phyloP scores from a whole-genome alignment of 2,329 filamentous ascomycete genomes.

The Arthrobotrys conoides region DNA sequence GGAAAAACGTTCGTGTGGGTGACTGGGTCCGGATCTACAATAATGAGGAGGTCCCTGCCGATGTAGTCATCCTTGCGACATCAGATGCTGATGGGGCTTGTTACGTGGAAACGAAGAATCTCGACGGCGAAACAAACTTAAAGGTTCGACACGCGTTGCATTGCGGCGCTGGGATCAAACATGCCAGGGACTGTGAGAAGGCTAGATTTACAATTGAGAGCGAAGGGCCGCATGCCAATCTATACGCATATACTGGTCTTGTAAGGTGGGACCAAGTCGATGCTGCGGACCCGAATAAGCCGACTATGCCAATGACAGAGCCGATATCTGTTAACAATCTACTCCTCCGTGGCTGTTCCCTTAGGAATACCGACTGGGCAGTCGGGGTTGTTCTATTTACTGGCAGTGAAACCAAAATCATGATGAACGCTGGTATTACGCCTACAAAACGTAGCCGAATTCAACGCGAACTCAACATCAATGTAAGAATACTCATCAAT shows the following conservation, averaged over 20 bases:
- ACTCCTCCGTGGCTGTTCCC: slow-evolving; percentile 89
- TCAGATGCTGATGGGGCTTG: slow-evolving; percentile 94
- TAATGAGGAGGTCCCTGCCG: slow-evolving; percentile 93
- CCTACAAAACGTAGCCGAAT: slow-evolving; percentile 94
- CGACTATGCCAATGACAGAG: slow-evolving; percentile 85
- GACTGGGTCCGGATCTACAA: slow-evolving; percentile 98
- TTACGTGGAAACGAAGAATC: slow-evolving; percentile 97
- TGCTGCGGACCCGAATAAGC: slow-evolving; percentile 74
- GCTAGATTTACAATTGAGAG: slow-evolving; percentile 90
- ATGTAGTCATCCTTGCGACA: slow-evolving; percentile 91
- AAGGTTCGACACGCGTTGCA: slow-evolving; percentile 94
- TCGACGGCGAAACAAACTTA: slow-evolving; percentile 97
- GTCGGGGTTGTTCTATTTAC: slow-evolving; percentile 94
- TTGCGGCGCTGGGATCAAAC: slow-evolving; percentile 83
- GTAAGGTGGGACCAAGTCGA: slow-evolving; percentile 87
- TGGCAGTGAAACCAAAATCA: slow-evolving; percentile 96
- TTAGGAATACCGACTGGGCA: slow-evolving; percentile 96
- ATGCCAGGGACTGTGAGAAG: slow-evolving; percentile 92
- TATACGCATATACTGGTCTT: slow-evolving; percentile 94
- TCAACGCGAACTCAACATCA: slow-evolving; percentile 94
- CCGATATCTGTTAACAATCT: slow-evolving; percentile 96
- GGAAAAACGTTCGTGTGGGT: slow-evolving; percentile 95
- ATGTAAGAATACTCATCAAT: slow-evolving; percentile 72
- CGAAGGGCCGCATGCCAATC: slow-evolving; percentile 89
- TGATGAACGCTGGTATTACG: slow-evolving; percentile 97